phyloP scores from a whole-genome alignment of 2,329 filamentous ascomycete species.

The Escovopsis sp. region DNA sequence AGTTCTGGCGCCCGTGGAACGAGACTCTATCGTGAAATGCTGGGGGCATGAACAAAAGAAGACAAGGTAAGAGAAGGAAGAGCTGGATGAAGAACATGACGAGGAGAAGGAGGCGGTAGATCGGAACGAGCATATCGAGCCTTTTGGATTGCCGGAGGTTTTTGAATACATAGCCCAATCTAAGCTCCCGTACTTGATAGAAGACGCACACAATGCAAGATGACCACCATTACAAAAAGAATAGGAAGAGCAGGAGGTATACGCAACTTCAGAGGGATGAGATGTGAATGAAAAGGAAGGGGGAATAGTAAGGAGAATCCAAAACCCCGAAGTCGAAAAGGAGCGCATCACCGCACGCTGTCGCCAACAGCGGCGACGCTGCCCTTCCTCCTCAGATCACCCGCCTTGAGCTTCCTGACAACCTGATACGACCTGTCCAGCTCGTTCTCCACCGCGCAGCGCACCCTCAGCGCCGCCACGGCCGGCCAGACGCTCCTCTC shows the following conservation, averaged over 20 bases:
- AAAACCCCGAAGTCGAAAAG: neutral
- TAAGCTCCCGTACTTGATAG: too few relatives aligned
- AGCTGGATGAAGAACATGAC: too few relatives aligned
- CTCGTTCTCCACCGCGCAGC: conserved; percentile 77
- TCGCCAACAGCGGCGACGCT: conserved; percentile 19
- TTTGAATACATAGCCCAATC: too few relatives aligned
- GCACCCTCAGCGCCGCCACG: conserved; percentile 62
- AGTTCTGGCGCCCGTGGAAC: conserved; percentile 25
- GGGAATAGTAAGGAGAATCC: neutral
- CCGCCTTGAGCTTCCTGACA: conserved; percentile 47
- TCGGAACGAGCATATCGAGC: too few relatives aligned
- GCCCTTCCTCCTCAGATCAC: conserved; percentile 31
- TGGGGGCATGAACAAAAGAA: too few relatives aligned
- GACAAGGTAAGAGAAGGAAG: too few relatives aligned
- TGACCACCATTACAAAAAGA: neutral
- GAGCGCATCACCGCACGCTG: conserved; percentile 2
- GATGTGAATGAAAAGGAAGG: neutral
- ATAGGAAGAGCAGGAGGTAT: neutral
- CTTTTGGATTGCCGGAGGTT: too few relatives aligned
- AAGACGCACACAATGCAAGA: neutral
- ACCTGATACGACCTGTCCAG: conserved; percentile 74
- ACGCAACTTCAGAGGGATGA: too few relatives aligned
- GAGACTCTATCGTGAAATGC: conserved; percentile 2
- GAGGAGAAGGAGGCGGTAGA: too few relatives aligned
- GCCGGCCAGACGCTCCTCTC: conserved; percentile 87